Evolutionary conservation across 1,284 basidiomycete species (phyloP), one percentile per base, ranked within the genome.

Genomic region (Paramarasmius palmivorus): DNA sequence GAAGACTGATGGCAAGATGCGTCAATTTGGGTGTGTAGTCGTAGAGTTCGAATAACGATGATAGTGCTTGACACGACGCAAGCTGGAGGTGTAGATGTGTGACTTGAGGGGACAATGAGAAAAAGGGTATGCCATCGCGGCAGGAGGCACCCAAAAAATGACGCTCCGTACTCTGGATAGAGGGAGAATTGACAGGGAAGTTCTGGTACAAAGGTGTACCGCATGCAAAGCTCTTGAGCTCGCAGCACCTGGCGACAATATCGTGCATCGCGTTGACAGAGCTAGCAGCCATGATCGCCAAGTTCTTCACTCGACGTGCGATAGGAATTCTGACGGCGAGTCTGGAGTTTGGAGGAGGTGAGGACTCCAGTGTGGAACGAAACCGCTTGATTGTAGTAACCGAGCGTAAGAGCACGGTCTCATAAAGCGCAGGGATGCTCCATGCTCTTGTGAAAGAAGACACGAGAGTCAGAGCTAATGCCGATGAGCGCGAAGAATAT

Each of bases 241-340:
- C 66, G 1, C 59, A 59, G 50, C 73, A 72, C 8, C 58, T 62
- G 40, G 59, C 54, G 26, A 75, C 63, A 32, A 74, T 65, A 17
- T 58, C 54, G 52, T 69, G 62, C 55, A 73, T 71, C 52, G 59
- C 61, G 45, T 66, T 61, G 6, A 70, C 59, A 36, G 72, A 73
- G n/a, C 72, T 69, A 10, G 69, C 65, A 5, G 72, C 68, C 55
- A 73, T 68, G 50, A 74, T 69, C 57, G 70, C 69, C 46, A 74
- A 65, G 59, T 68, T 58, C 46, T 59, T 59, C 19, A 64, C 59
- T 12, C 45, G 48, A n/a, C 48, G 70, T 17, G 37, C 32, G 14
- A 56, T 49, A 23, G 56, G 51, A 4, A 50, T 22, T 20, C 19
- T 20, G 46, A 49, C 49, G 14, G 45, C 12, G 32, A 56, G 32